Evolutionary conservation across 164 flowering plant species (phyloP), one percentile per base, ranked within the genome.

Genomic region (Magnolia kwangsiensis): DNA sequence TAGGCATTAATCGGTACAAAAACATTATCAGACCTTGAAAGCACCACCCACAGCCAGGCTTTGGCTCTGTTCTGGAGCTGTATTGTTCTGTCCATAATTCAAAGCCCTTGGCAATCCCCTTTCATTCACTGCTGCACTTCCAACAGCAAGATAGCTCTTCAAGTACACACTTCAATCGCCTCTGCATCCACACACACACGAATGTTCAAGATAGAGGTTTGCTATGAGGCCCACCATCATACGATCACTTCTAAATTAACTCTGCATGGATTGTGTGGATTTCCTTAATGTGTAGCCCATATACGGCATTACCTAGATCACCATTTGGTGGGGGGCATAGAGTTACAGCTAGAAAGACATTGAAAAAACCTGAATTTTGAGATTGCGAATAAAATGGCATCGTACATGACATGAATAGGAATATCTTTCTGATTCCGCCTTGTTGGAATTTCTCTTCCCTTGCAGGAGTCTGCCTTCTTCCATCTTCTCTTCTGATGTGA

Each of bases 121-220:
- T 61, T 72, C 21, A 68, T 66, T 75, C 67, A 63, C 71, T 65
- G 75, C 45, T 72, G 77, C 83, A 69, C n/a, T 67, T 68, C 72
- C 81, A 82, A 19, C 79, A 73, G 49, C 78, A 67, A 11, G 82
- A 76, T 51, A 84, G 70, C 69, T 69, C 76, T 74, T 50, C 79
- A n/a, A 84, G 66, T 72, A 76, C 23, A 18, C 69, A 9, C 75
- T 74, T 81, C 20, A 84, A 23, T 74, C 78, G 80, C 51, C 72
- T 65, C 88, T 86, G 87, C 80, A 71, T 73, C 58, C 27, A 68
- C n/a, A 69, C 19, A 24, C 19, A 14, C 16, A 67, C 50, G 27
- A 24, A 19, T 11, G 31, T 67, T 14, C 18, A 11, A 18, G 16
- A 2, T 55, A 10, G 61, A 11, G 7, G 18, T 55, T 16, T 55